Evolutionary conservation across 73 alveolate genomes (phyloP), one percentile per base, ranked within the genome.

Genomic region (Halteria grandinella): DNA sequence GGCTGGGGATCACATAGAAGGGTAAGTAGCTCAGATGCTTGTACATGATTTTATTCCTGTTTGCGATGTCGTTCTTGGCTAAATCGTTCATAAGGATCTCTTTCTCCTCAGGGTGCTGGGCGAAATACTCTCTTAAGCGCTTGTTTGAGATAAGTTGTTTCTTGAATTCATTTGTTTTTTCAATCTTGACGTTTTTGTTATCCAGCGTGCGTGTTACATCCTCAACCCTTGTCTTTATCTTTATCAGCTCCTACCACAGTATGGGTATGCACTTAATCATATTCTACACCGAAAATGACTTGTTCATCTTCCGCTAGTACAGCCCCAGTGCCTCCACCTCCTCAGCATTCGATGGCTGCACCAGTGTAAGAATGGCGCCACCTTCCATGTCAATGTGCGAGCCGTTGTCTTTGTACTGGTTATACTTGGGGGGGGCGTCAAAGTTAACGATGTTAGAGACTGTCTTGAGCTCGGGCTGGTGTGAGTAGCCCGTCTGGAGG

Each of bases 1-100:
- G 15, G 20, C 55, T 44, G 11, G 91, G 91, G 8, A 69, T 14
- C 23, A 44, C 70, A 45, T 80, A 80, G 40, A 39, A 23, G 1
- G 91, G 91, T 14, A 80, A 27, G 36, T 1, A 80, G 33, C 51
- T 71, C 8, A 80, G 59, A 57, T 82, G 83, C 66, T 71, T 55
- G 34, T 31, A 63, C 76, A 74, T 23, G 34, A 45, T 23, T 31
- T 51, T 53, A 37, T 50, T 60, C 29, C 45, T 34, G 17, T 55
- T 15, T 12, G 73, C 47, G n/a, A 49, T 33, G 6, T 74, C 78
- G 10, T 58, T 11, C 25, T 55, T 69, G 18, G 76, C 49, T 20
- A 54, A 1, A 14, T 62, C 57, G 23, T 36, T 39, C 5, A 62
- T 50, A 1, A 82, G 57, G 20, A 82, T 82, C 27, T 71, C 86